phyloP scores from a whole-genome alignment of 495 filamentous ascomycete species.

The Cairneyella variabilis region DNA sequence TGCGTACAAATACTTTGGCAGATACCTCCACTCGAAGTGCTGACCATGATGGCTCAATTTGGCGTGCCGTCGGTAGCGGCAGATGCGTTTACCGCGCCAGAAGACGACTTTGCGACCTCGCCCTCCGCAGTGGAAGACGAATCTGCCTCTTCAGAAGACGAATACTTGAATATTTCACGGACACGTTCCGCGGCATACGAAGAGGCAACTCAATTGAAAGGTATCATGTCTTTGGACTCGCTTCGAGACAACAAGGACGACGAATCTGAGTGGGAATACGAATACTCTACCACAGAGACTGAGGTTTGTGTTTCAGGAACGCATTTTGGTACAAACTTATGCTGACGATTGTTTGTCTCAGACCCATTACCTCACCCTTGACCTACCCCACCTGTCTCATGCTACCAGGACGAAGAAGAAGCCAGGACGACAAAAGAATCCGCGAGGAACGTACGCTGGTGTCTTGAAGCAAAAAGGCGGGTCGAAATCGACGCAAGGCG shows the following conservation, averaged over 20 bases:
- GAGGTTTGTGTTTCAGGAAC: conserved; percentile 32
- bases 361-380: conserved; percentile 54
- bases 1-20: too few species aligned
- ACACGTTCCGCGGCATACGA: too few species aligned
- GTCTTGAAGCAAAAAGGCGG: conserved; percentile 26
- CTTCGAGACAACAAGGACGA: conserved; percentile 29
- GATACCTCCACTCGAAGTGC: conserved; percentile 20
- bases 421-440: conserved; percentile 3
- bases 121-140: too few species aligned
- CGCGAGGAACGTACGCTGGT: neutral
- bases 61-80: neutral
- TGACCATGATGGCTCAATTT: conserved; percentile 19
- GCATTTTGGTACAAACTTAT: neutral
- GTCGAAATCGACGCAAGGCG: conserved; percentile 14
- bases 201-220: neutral
- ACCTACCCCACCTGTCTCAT: conserved; percentile 46
- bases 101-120: neutral
- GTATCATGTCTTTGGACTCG: neutral
- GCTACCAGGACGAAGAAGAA: conserved; percentile 30
- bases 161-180: too few species aligned
- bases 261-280: conserved; percentile 54
- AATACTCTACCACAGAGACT: conserved; percentile 53
- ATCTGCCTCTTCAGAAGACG: too few species aligned
- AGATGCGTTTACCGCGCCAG: conserved; percentile 15
- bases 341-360: conserved; percentile 16